phyloP scores from a whole-genome alignment of 2,329 filamentous ascomycete genomes.

The Nemania bipapillata region DNA sequence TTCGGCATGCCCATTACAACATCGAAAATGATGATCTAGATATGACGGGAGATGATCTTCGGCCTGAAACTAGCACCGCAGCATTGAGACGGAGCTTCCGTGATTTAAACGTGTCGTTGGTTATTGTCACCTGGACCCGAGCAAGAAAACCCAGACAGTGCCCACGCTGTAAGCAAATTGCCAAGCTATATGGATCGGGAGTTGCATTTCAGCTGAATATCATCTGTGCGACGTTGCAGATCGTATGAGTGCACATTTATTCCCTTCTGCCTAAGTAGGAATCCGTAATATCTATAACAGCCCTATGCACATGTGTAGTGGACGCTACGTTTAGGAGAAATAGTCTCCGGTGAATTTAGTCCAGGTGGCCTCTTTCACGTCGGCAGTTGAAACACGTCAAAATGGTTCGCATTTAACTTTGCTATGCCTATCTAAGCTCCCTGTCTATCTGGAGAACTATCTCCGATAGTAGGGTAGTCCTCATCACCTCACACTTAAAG shows the following conservation, averaged over 20 bases:
- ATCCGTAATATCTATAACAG: neutral
- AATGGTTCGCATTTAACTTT: neutral
- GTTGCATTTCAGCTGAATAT: conserved; percentile 3
- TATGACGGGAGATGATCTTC: conserved; percentile 2
- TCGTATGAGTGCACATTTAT: neutral
- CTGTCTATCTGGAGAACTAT: neutral
- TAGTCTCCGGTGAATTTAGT: conserved; percentile 2
- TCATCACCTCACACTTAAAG: conserved; percentile 30
- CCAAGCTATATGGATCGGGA: conserved; percentile 1
- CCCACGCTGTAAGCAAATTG: conserved; percentile 1
- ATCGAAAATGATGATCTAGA: neutral
- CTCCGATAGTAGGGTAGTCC: neutral
- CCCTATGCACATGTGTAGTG: neutral
- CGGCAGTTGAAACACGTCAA: neutral
- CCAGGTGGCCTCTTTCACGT: neutral
- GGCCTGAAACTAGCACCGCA: neutral
- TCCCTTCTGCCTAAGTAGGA: neutral
- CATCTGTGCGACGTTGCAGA: neutral
- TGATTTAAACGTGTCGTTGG: neutral
- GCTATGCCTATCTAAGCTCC: neutral
- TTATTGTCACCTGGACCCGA: neutral
- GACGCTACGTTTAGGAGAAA: neutral
- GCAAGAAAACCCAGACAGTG: neutral
- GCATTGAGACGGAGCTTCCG: neutral
- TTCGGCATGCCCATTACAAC: conserved; percentile 10